Evolutionary conservation across 345 rosid genomes (phyloP), one percentile per base, ranked within the genome.

Genomic region (Pistacia atlantica): DNA sequence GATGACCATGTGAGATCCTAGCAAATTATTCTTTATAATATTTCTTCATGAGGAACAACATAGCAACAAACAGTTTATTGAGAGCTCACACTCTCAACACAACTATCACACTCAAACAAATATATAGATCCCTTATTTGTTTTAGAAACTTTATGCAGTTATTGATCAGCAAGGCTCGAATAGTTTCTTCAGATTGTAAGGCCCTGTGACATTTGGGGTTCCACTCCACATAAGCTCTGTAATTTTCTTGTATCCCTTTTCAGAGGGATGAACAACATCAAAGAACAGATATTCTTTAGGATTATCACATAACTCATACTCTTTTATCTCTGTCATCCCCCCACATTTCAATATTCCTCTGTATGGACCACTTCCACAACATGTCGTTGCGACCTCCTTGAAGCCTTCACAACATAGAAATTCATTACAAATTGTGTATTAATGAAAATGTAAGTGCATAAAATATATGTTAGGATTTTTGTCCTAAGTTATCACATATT

Each of bases 341-440:
- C 79, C 78, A 37, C 82, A 80, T 54, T 31, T 70, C 8, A 1
- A 0, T 0, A 51, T 3, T 48, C 69, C 79, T 75, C 79, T 58
- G 11, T 18, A 65, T 1, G 66, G 55, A 46, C 79, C 82, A 17
- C 63, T 65, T 2, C 79, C 82, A 55, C 89, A 86, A 49, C 89
- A 86, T 31, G 76, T 84, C 17, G 17, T 65, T n/a, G 73, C 17
- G 14, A 2, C 52, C 72, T 75, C 45, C 79, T 78, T 86, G 35
- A 84, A 84, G 56, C 87, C 87, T 83, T 61, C 31, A 60, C 45
- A 60, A 59, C 33, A 75, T 52, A n/a, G n/a, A 1, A n/a, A 1
- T 37, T 37, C 38, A 37, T 37, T n/a, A n/a, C n/a, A n/a, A n/a
- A n/a, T n/a, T n/a, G n/a, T n/a, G n/a, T 31, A 31, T 31, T 31